Percentiles rank a stretch among this genome's conserved stretches.
Evolutionary conservation across 495 filamentous ascomycete genomes (phyloP).

Genomic region (Eremomyces bilateralis): DNA sequence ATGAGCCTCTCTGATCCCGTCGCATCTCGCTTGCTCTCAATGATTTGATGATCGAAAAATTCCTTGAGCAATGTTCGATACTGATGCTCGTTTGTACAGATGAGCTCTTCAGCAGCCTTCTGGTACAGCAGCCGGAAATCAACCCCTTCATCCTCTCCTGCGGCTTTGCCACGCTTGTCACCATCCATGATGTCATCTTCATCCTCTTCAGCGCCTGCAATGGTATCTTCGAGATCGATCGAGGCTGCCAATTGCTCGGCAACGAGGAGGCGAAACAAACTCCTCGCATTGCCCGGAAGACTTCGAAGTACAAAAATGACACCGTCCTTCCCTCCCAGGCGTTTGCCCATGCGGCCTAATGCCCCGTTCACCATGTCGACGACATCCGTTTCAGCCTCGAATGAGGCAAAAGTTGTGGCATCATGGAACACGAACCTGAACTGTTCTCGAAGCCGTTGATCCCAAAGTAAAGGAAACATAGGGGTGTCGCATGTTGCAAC

Average conservation of each 20-base stretch:
- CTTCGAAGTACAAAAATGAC: constrained; percentile 77
- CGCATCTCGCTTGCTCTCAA: constrained; percentile 65
- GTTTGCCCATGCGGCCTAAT: constrained; percentile 60
- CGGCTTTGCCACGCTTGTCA: no score
- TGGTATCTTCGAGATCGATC: constrained; percentile 8
- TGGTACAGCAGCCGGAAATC: constrained; percentile 85
- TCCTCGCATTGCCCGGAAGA: constrained; percentile 78
- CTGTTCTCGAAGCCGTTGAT: constrained; percentile 50
- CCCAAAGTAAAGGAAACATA: constrained; percentile 76
- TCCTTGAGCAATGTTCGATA: constrained; percentile 89
- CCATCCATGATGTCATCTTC: no score
- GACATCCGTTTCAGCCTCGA: constrained; percentile 47
- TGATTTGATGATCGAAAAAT: constrained; percentile 95
- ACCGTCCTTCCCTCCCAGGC: constrained; percentile 74
- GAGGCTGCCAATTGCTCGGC: constrained; percentile 46
- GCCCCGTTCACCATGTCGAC: constrained; percentile 75
- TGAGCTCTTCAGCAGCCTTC: constrained; percentile 88
- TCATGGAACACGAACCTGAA: constrained; percentile 86
- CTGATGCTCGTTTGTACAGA: constrained; percentile 87
- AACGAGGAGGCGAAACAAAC: constrained; percentile 62
- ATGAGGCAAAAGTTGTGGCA: constrained; percentile 69
- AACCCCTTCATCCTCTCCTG: constrained; percentile 30
- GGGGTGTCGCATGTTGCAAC: constrained; percentile 71
- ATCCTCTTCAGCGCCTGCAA: constrained; percentile 13
- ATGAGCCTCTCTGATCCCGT: constrained; percentile 67